Conservation (phyloP, 257 asterid genomes). For the Salvia splendens region DNA sequence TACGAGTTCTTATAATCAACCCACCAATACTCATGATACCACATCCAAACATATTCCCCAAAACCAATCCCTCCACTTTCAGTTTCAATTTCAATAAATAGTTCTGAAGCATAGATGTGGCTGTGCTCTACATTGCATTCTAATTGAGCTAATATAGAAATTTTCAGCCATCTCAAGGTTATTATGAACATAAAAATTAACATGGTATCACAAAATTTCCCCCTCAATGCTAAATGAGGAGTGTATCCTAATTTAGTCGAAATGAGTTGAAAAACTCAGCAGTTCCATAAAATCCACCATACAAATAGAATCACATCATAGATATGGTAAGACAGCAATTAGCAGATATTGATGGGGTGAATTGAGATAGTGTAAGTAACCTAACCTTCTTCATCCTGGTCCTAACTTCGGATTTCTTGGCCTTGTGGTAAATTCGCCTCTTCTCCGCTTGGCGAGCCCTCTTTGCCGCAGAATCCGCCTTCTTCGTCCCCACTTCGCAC, state of each 20-base stretch:
- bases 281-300: background rate
- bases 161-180: background rate
- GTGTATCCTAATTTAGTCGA: background rate
- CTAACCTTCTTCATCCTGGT: slow-evolving; percentile 92
- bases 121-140: background rate
- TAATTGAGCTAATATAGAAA: background rate
- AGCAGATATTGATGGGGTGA: background rate
- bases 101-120: background rate
- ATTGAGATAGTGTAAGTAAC: background rate
- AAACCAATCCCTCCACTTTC: background rate
- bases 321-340: no score
- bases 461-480: slow-evolving; percentile 93
- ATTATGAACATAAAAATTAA: background rate
- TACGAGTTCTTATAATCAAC: background rate
- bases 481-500: slow-evolving; percentile 81
- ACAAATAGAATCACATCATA: background rate
- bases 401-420: slow-evolving; percentile 70
- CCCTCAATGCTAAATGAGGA: background rate
- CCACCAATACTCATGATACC: no score
- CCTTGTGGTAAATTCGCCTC: slow-evolving; percentile 73
- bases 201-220: no score
- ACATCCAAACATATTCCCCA: background rate
- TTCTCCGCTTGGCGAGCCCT: slow-evolving; percentile 98
- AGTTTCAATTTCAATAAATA: background rate
- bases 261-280: background rate